Evolutionary conservation across 2,329 filamentous ascomycete genomes (phyloP).

Genomic region (Colletotrichum lentis): DNA sequence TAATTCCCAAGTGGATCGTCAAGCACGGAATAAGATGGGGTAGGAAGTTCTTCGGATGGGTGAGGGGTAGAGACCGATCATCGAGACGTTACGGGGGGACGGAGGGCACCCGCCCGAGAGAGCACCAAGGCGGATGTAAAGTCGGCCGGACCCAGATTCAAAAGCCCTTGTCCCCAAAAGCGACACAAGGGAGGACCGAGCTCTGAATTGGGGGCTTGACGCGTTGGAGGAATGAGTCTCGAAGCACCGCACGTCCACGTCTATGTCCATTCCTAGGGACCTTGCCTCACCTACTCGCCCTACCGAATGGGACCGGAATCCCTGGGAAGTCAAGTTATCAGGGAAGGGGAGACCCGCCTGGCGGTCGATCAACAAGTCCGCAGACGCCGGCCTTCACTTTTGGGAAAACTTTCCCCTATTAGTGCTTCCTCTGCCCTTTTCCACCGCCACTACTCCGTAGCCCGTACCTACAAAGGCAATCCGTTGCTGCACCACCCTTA

Average conservation of each 20-base stretch:
- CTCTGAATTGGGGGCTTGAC: slow-evolving; percentile 1
- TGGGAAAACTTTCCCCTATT: not conserved
- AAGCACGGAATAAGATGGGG: slow-evolving; percentile 24
- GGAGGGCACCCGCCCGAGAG: not conserved
- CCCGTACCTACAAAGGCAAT: slow-evolving; percentile 1
- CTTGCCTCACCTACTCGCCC: not conserved
- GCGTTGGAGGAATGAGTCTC: slow-evolving; percentile 11
- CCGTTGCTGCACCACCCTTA: not conserved
- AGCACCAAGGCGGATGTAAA: not conserved
- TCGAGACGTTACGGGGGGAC: slow-evolving; percentile 8
- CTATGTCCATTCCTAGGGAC: not conserved
- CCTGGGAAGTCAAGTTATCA: not conserved
- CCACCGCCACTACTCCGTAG: not conserved
- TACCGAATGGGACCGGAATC: not conserved
- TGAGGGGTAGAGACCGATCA: slow-evolving; percentile 19
- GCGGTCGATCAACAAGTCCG: slow-evolving; percentile 29
- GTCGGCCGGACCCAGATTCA: not conserved
- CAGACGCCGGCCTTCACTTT: slow-evolving; percentile 23
- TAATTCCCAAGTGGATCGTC: slow-evolving; percentile 25
- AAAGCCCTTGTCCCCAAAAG: not conserved
- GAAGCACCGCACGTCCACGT: not conserved
- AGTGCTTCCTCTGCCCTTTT: slow-evolving; percentile 16
- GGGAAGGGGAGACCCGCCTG: slow-evolving; percentile 13
- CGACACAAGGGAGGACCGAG: not conserved
- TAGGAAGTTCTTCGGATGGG: slow-evolving; percentile 4